A percentile compares a stretch with the other conserved stretches of the same genome.
Evolutionary conservation across 192 early-diverging fungal genomes (phyloP).

Genomic region (Chytriomyces hyalinus): DNA sequence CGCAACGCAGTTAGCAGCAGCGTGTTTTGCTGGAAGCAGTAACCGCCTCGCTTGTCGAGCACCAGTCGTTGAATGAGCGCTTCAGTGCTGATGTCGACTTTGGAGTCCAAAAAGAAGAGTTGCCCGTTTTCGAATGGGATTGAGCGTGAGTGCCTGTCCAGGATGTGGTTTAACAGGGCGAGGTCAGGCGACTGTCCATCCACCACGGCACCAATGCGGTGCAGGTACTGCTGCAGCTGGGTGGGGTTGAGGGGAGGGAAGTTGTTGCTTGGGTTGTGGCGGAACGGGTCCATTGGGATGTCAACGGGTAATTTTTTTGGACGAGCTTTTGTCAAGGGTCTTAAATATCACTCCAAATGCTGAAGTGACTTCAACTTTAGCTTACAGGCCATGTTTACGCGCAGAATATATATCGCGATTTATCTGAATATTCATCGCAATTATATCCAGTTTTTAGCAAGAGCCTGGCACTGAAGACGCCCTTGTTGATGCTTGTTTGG

Average conservation of each 20-base stretch:
- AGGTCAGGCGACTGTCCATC: neutral
- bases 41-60: neutral
- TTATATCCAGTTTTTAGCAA: no score
- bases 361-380: no score
- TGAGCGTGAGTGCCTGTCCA: neutral
- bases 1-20: conserved; percentile 1
- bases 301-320: no score
- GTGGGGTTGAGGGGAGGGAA: neutral
- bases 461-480: no score
- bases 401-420: no score
- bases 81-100: neutral
- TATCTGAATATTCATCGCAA: no score
- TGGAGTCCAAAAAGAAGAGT: conserved; percentile 6
- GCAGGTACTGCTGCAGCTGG: neutral
- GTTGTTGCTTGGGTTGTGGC: neutral
- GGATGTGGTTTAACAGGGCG: neutral
- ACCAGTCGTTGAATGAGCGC: neutral
- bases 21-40: conserved; percentile 17
- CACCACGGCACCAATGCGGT: neutral
- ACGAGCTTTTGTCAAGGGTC: no score
- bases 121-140: conserved; percentile 19
- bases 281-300: no score
- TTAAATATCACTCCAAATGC: no score
- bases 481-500: no score
- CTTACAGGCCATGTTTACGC: no score